Base-by-base conservation (phyloP, 805 yeast genomes). In the Scheffersomyces spartinae region DNA sequence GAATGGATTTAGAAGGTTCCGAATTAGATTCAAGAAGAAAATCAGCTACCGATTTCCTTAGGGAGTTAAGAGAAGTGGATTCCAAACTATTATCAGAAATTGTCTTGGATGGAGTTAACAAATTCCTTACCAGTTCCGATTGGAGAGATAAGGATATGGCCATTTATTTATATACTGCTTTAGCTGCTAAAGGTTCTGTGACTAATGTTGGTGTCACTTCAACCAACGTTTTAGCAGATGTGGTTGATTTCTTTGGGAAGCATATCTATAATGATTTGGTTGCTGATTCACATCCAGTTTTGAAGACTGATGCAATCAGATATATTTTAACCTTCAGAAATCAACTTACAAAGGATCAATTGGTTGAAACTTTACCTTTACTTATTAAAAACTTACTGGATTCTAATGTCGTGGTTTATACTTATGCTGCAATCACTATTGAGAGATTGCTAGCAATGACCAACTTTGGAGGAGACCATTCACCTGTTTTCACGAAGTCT, bases 1-100 rank as follows among this genome's bases (percentile, higher is more conserved):
- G 97, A 43, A 68, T 94, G 33, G 98, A 91, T 50, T 61, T 93
- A 23, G 98, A 93, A 53, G 97, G 97, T 5, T 76, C 94, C 0
- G 97, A 88, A 47, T 70, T 79, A 9, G 97, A 86, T 44, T 78
- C 95, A 1, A 71, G 99, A 52, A 69, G 96, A 51, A 73, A 93
- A 39, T 74, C 95, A 0, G 75, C 96, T n/a, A 82, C 94, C 2
- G 96, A 84, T 42, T 85, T 91, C 43, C 59, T 91, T 38, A 71
- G 93, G 34, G 94, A 84, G 40, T 64, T 91, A 39, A 83, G 85
- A 40, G 81, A 74, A 24, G 76, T 74, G 27, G 74, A 82, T 45
- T 85, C 85, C 38, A 66, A 69, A 18, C 49, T 72, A 15, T 78
- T 83, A 14, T 86, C 97, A 0, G 64, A 67, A 27, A 71, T 79